Percentiles rank a stretch among this genome's conserved stretches.
Conservation (phyloP, 331 rosid species). For the Saraca asoca region DNA sequence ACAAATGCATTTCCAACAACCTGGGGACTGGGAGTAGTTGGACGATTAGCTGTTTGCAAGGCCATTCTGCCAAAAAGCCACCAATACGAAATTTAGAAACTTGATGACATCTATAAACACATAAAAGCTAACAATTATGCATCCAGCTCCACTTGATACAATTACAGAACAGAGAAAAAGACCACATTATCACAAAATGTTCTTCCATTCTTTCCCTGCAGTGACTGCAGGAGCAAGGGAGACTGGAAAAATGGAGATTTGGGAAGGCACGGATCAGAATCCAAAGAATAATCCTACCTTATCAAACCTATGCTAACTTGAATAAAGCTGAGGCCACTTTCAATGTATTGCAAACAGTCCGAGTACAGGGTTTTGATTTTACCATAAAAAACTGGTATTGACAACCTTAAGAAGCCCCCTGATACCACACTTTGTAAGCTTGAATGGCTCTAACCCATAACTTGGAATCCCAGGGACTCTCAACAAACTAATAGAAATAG, state of each 20-base stretch:
- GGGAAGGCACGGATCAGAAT: neutral
- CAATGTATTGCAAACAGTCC: conserved; percentile 10
- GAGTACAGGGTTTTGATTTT: conserved; percentile 3
- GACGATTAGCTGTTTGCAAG: conserved; percentile 44
- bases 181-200: conserved; percentile 1
- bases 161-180: conserved; percentile 12
- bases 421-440: conserved; percentile 23
- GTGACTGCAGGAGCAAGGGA: conserved; percentile 3
- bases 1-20: conserved; percentile 62
- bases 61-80: conserved; percentile 59
- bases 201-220: conserved; percentile 5
- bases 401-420: conserved; percentile 3
- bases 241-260: neutral
- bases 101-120: conserved; percentile 21
- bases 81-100: conserved; percentile 31
- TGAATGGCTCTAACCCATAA: conserved; percentile 1
- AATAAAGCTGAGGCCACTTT: neutral
- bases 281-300: neutral
- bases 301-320: conserved; percentile 13
- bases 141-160: conserved; percentile 6
- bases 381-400: neutral
- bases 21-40: conserved; percentile 48
- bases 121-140: conserved; percentile 6
- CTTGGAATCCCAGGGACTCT: neutral
- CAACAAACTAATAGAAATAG: neutral